These are phyloP conservation scores for Kwoniella pini DNA, from an alignment of 768 basidiomycete species.

Conservation along the genomic window DNA sequence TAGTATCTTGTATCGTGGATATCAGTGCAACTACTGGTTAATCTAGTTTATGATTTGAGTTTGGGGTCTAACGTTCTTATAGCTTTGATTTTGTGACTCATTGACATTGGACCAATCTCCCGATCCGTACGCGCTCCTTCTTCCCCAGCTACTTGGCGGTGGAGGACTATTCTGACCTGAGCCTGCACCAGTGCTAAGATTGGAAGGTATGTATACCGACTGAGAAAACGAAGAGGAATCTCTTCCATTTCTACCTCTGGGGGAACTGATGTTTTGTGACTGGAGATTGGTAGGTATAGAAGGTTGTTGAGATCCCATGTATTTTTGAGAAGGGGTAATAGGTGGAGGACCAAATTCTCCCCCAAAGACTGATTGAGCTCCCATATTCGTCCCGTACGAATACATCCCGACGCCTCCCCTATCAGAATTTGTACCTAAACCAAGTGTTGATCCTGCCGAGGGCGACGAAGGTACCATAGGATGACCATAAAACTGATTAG, in stretches of 20 bases:
- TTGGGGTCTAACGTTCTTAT: no score
- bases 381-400: conserved; percentile 32
- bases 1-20: no score
- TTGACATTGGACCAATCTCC: conserved; percentile 7
- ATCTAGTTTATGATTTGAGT: no score
- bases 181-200: background rate
- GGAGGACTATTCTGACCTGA: background rate
- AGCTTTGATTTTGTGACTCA: background rate
- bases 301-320: background rate
- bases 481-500: conserved; percentile 3
- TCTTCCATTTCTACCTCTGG: background rate
- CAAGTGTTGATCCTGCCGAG: background rate
- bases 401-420: conserved; percentile 26
- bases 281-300: background rate
- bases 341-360: conserved; percentile 43
- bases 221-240: background rate
- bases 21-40: no score
- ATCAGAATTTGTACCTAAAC: background rate
- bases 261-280: background rate
- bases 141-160: conserved; percentile 16
- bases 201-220: conserved; percentile 10
- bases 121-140: conserved; percentile 2
- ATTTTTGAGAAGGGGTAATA: conserved; percentile 5
- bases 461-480: conserved; percentile 1
- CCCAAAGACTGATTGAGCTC: conserved; percentile 39